Evolutionary conservation across 2,329 filamentous ascomycete species (phyloP), one percentile per base, ranked within the genome.

Genomic region (Orbilia brochopaga): DNA sequence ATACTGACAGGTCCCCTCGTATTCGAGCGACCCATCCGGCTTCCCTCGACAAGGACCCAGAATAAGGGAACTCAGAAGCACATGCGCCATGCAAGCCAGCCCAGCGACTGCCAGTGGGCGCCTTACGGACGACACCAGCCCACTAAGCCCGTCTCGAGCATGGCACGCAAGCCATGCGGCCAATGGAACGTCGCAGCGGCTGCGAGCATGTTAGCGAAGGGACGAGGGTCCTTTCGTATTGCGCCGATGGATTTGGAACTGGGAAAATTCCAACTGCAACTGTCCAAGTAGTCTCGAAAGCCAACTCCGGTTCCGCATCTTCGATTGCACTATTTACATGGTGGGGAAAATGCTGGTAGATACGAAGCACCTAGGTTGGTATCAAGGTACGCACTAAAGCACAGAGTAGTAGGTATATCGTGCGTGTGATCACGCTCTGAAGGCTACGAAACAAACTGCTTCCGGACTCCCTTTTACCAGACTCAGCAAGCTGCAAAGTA

Each of bases 1-100:
- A 8, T 32, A 32, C 27, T 32, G n/a, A n/a, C n/a, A n/a, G n/a
- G n/a, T 32, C 8, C 8, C 27, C 27, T 48, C 44, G 44, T 48
- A 48, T 48, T 48, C 44, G 4, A 48, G 11, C 19, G 11, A 48
- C 44, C 44, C 11, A 48, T 48, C 44, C 44, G 44, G 44, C 17
- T 48, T 15, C 40, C n/a, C 15, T 7, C 13, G 13, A 37, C 32
- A 37, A n/a, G n/a, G n/a, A n/a, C 44, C 17, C 44, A 48, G 19
- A 17, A 19, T 48, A 48, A 48, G 19, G 5, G n/a, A 5, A 15
- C 13, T 4, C 44, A 5, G 17, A 19, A 6, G 15, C 44, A 5
- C 19, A 17, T 48, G 11, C 44, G 19, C 44, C 44, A 48, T 5
- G 44, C 44, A 15, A 5, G 44, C n/a, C n/a, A 48, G 19, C n/a